Evolutionary conservation across 306 rosid genomes (phyloP).

Genomic region (Acacia acuminata): DNA sequence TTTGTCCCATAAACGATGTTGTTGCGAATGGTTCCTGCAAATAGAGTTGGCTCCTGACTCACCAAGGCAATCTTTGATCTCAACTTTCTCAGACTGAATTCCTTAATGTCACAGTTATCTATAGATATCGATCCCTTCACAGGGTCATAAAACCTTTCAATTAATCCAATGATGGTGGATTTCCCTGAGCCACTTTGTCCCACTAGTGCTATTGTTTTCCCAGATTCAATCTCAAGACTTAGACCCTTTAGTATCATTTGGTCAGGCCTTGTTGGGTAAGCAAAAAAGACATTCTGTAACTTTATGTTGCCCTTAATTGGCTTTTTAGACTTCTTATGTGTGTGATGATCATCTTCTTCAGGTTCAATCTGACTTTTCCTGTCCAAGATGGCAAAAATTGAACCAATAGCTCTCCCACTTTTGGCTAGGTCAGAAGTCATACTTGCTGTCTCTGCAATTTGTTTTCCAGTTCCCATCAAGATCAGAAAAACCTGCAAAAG

Average conservation of each 20-base stretch:
- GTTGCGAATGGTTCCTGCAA: conserved; percentile 70
- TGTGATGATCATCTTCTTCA: conserved; percentile 40
- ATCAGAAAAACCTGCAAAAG: conserved; percentile 70
- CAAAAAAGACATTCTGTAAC: conserved; percentile 54
- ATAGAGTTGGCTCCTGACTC: conserved; percentile 80
- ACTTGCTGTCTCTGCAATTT: conserved; percentile 81
- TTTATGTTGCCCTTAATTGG: conserved; percentile 53
- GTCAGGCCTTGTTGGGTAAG: conserved; percentile 70
- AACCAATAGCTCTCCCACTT: conserved; percentile 62
- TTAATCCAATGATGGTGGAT: conserved; percentile 76
- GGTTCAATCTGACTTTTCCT: conserved; percentile 67
- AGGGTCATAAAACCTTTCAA: conserved; percentile 84
- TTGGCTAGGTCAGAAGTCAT: conserved; percentile 77
- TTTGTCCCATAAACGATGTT: conserved; percentile 65
- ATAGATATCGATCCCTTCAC: conserved; percentile 53
- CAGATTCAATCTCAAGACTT: conserved; percentile 62
- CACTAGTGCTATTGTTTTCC: conserved; percentile 67
- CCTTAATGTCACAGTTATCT: conserved; percentile 57
- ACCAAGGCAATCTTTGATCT: conserved; percentile 77
- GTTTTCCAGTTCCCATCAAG: conserved; percentile 70
- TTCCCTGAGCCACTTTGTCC: conserved; percentile 89
- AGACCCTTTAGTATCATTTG: conserved; percentile 71
- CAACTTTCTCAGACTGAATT: conserved; percentile 51
- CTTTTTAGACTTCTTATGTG: conserved; percentile 32
- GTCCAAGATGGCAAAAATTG: conserved; percentile 64